These are phyloP conservation scores for Leptographium lundbergii DNA, from an alignment of 2,329 filamentous ascomycete species.

Conservation along the genomic window DNA sequence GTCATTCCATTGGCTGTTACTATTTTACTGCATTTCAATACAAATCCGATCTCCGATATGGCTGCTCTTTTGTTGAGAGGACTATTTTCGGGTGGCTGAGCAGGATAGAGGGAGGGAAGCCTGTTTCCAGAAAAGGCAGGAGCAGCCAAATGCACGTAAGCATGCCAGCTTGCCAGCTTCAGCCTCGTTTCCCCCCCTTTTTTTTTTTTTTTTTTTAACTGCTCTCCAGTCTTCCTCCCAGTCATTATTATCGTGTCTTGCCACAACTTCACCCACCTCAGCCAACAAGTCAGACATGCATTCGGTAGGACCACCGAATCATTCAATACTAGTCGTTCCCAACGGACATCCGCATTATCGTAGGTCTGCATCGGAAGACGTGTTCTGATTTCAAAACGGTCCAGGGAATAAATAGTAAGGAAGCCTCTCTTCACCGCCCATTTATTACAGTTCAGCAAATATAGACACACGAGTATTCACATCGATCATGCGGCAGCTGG, in stretches of 20 bases:
- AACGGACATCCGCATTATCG: not conserved
- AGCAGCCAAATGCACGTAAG: no score
- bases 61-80: no score
- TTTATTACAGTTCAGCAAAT: not conserved
- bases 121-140: no score
- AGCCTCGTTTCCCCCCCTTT: not conserved
- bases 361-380: not conserved
- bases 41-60: not conserved
- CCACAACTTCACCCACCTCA: not conserved
- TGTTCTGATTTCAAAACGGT: not conserved
- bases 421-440: not conserved
- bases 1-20: not conserved
- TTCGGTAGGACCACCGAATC: constrained; percentile 2
- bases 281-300: not conserved
- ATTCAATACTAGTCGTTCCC: constrained; percentile 7
- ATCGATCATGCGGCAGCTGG: not conserved
- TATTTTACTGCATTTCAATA: not conserved
- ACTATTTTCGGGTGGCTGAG: no score
- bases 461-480: not conserved
- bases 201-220: not conserved
- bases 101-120: no score
- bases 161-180: no score
- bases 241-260: not conserved
- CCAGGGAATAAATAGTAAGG: not conserved
- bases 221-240: not conserved